phyloP scores from a whole-genome alignment of 345 rosid species.

The Populus alba region DNA sequence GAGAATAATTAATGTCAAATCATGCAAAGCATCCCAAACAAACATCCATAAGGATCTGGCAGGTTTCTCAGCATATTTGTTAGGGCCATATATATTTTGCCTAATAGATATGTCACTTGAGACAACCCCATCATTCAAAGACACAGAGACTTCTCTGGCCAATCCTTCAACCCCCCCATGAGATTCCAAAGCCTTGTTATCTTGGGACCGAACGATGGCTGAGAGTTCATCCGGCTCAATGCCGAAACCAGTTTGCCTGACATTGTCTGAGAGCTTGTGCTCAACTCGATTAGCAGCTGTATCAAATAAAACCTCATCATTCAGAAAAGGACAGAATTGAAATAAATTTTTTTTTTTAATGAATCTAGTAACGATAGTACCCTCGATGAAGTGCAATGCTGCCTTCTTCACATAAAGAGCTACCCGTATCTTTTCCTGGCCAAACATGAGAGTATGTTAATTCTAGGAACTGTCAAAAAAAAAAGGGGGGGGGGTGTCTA shows the following conservation, averaged over 20 bases:
- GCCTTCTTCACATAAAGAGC: constrained; percentile 59
- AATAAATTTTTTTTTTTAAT: not conserved
- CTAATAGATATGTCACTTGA: constrained; percentile 47
- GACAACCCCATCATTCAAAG: constrained; percentile 44
- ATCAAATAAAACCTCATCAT: not conserved
- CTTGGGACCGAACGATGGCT: constrained; percentile 34
- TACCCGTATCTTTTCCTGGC: constrained; percentile 50
- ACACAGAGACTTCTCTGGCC: constrained; percentile 32
- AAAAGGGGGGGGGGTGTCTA: no score
- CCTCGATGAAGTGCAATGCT: constrained; percentile 49
- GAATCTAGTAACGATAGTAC: constrained; percentile 14
- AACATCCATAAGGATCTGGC: constrained; percentile 51
- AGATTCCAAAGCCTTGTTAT: constrained; percentile 23
- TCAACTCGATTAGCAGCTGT: constrained; percentile 41
- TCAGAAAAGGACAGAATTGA: not conserved
- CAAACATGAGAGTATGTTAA: constrained; percentile 5
- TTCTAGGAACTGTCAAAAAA: not conserved
- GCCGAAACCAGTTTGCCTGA: constrained; percentile 37
- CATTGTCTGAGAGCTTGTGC: constrained; percentile 33
- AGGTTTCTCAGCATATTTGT: constrained; percentile 59
- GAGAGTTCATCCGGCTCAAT: constrained; percentile 43
- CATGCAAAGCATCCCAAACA: constrained; percentile 95
- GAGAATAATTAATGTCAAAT: constrained; percentile 73
- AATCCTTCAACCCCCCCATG: constrained; percentile 45
- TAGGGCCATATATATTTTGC: constrained; percentile 53